phyloP scores from a whole-genome alignment of 2,329 filamentous ascomycete genomes.

The Teratosphaeria gauchensis region DNA sequence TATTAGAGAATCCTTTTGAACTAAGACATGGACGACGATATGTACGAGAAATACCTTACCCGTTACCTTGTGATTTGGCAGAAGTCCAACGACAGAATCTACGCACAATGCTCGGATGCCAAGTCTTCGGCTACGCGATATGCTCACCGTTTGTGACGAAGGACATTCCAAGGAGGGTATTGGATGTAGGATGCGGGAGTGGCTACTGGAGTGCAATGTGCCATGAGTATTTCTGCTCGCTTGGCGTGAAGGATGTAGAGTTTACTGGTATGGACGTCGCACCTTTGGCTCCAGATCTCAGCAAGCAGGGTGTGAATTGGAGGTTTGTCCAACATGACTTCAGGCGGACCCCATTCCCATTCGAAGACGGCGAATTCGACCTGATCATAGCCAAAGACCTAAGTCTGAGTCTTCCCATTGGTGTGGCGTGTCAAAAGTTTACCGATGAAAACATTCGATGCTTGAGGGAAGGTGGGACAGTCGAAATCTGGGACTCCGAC shows the following conservation, averaged over 20 bases:
- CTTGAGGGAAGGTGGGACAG: slow-evolving; percentile 63
- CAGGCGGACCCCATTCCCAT: slow-evolving; percentile 64
- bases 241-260: slow-evolving; percentile 58
- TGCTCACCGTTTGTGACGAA: slow-evolving; percentile 59
- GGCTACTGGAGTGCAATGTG: slow-evolving; percentile 86
- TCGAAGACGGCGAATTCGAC: slow-evolving; percentile 72
- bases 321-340: slow-evolving; percentile 82
- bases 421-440: slow-evolving; percentile 44
- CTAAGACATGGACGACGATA: slow-evolving; percentile 74
- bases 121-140: slow-evolving; percentile 70
- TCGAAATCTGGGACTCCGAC: slow-evolving; percentile 89
- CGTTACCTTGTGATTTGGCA: slow-evolving; percentile 76
- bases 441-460: slow-evolving; percentile 68
- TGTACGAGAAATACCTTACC: slow-evolving; percentile 70
- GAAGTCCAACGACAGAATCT: slow-evolving; percentile 84
- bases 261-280: slow-evolving; percentile 80
- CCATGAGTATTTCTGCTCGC: slow-evolving; percentile 64
- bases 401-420: slow-evolving; percentile 55
- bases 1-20: slow-evolving; percentile 26
- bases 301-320: slow-evolving; percentile 73
- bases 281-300: slow-evolving; percentile 55
- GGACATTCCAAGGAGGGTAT: slow-evolving; percentile 62
- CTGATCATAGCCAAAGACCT: slow-evolving; percentile 82
- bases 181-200: slow-evolving; percentile 81
- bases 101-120: slow-evolving; percentile 69